Evolutionary conservation across 768 basidiomycete species (phyloP), one percentile per base, ranked within the genome.

Genomic region (Pisolithus sp.): DNA sequence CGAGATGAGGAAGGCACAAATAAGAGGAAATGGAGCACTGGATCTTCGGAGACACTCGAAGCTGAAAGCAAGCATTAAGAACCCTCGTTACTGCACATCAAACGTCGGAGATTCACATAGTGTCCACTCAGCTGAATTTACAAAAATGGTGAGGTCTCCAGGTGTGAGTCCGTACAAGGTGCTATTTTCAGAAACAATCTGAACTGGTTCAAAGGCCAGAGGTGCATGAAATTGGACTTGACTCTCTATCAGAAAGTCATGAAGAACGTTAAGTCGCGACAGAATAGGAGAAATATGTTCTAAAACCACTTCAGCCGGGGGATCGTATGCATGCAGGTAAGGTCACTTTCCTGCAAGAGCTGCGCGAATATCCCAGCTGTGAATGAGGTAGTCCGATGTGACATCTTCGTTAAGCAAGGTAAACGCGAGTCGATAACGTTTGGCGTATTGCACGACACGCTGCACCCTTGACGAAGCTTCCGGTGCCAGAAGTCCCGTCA

Each of bases 61-160:
- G 94, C 94, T 98, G 59, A 38, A 38, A 26, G 12, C 6, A 39
- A 28, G 18, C 0, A 5, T 49, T 60, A 50, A 62, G 52, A 45
- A 46, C 1, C 24, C 45, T 41, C 40, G 23, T 43, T 23, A 42
- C 5, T 4, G 10, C 46, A 17, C 2, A 56, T 7, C 37, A 43
- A 23, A 28, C 31, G 58, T 75, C 59, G 59, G 37, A 51, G 49
- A 58, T 26, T 64, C 59, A 93, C 94, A 93, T 46, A 99, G 63
- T 12, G 86, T 88, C 96, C 96, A 99, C 62, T 93, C 86, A 4
- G 93, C 96, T 6, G 92, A 92, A 62, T 99, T 99, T 39, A 99
- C 76, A 62, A 99, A 99, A 0, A 94, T 84, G 13, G 88, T 93
- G 53, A 96, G 75, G 60, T 95, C 84, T 57, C 93, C 93, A 47